Conservation (phyloP, 805 yeast genomes). For the Blastobotrys americana region DNA sequence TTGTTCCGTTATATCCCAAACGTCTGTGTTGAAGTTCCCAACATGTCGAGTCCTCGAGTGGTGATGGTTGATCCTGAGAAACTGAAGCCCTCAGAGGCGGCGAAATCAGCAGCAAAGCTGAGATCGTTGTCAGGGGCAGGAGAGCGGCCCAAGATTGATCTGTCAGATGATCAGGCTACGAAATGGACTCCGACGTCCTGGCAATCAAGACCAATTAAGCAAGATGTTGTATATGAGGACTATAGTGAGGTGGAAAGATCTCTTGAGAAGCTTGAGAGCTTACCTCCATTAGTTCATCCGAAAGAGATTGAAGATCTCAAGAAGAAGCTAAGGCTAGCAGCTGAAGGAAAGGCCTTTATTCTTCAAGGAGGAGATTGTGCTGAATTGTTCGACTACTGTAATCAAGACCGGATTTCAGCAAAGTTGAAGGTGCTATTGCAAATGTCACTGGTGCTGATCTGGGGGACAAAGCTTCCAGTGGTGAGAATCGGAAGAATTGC, state of each 20-base stretch:
- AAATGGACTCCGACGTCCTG: constrained; percentile 37
- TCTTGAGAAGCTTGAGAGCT: constrained; percentile 34
- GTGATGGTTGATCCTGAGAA: constrained; percentile 29
- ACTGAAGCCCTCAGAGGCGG: constrained; percentile 32
- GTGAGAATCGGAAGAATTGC: constrained; percentile 38
- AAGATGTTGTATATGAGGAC: constrained; percentile 38
- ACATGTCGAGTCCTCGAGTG: constrained; percentile 24
- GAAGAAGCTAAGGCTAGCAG: constrained; percentile 33
- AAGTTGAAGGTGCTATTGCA: constrained; percentile 37
- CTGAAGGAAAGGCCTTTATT: constrained; percentile 38
- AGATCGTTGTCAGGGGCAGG: constrained; percentile 28
- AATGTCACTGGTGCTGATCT: constrained; percentile 38
- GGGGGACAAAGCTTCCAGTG: constrained; percentile 37
- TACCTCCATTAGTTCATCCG: constrained; percentile 38
- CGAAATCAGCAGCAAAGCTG: constrained; percentile 33
- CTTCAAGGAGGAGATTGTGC: constrained; percentile 42
- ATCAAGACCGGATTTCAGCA: constrained; percentile 34
- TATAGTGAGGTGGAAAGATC: constrained; percentile 33
- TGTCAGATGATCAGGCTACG: neutral
- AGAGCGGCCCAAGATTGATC: constrained; percentile 10
- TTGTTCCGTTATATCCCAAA: no score
- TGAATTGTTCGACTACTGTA: constrained; percentile 39
- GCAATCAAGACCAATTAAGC: constrained; percentile 38
- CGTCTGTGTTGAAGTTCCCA: no score
- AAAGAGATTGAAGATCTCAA: constrained; percentile 32